Evolutionary conservation across 202 grass and related monocot genomes (phyloP), one percentile per base, ranked within the genome.

Genomic region (Panicum hallii): DNA sequence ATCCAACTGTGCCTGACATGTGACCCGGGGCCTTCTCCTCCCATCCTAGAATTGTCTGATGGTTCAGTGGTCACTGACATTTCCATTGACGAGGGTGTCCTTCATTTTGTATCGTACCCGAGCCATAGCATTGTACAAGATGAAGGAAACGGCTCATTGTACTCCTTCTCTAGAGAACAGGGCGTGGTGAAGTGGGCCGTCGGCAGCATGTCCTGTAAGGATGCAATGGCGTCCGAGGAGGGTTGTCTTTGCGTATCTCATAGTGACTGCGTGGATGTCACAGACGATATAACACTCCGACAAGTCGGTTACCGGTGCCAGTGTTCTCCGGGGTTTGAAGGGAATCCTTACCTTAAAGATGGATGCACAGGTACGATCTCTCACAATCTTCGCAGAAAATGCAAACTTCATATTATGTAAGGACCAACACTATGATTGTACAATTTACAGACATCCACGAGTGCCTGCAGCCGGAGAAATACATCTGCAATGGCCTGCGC

Each of bases 401-500:
- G 1, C 4, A 12, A 38, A 40, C 8, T 23, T 57, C 6, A 8
- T 1, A 16, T 50, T 68, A 23, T 32, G 6, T 17, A 17, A 72
- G 7, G 22, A 49, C 16, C 0, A 5, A 32, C 40, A 6, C 0
- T 9, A 5, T 16, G 68, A 49, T 7, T 3, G 20, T 88, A 6
- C 63, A 17, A 54, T 55, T 72, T 84, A 26, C 74, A 88, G 86
- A 88, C 57, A 58, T 84, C 13, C 2, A 88, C 55, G 87, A 89
- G 81, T 89, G 87, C n/a, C 1, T 28, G 34, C 60, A 74, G 34
- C 63, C 63, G 11, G 74, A 83, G 72, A 67, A 10, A 72, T 74
- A 74, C 43, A 16, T 7, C 16, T 79, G 65, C 17, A 46, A 47
- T 66, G 87, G 80, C 4, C 63, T 72, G 4, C 85, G 87, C 47